phyloP scores from a whole-genome alignment of 2,329 filamentous ascomycete species.

The Fusarium transvaalense region DNA sequence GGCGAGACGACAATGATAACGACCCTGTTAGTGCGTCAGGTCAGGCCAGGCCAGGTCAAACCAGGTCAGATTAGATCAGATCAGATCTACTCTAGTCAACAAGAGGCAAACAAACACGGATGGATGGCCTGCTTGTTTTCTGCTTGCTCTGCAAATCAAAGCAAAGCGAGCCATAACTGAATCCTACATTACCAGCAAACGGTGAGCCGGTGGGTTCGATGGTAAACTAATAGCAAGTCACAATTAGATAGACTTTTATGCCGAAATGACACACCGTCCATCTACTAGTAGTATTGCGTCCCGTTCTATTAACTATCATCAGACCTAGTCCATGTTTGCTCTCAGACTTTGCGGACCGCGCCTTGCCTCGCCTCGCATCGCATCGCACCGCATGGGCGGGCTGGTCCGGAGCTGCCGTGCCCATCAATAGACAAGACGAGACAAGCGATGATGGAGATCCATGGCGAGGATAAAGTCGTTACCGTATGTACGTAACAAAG shows the following conservation, averaged over 20 bases:
- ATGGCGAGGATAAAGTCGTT: background rate
- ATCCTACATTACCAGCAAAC: conserved; percentile 3
- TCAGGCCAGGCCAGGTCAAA: background rate
- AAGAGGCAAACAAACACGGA: conserved; percentile 12
- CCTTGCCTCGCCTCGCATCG: conserved; percentile 8
- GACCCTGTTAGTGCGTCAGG: background rate
- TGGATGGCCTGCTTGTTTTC: background rate
- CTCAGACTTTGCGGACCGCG: conserved; percentile 34
- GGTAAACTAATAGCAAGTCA: conserved; percentile 7
- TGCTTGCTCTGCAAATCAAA: conserved; percentile 7
- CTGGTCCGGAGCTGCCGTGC: conserved; percentile 38
- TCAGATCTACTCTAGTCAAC: background rate
- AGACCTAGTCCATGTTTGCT: conserved; percentile 22
- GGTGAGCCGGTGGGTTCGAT: conserved; percentile 14
- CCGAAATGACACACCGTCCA: conserved; percentile 28
- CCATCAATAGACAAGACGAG: conserved; percentile 1
- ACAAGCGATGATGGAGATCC: conserved; percentile 17
- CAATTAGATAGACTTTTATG: conserved; percentile 31
- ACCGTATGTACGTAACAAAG: conserved; percentile 4
- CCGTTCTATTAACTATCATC: background rate
- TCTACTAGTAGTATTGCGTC: background rate
- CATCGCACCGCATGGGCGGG: conserved; percentile 9
- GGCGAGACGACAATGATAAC: background rate
- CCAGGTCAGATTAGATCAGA: background rate
- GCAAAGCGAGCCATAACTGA: conserved; percentile 11